Evolutionary conservation across 2,329 filamentous ascomycete genomes (phyloP).

Genomic region (Penicillium sp.): DNA sequence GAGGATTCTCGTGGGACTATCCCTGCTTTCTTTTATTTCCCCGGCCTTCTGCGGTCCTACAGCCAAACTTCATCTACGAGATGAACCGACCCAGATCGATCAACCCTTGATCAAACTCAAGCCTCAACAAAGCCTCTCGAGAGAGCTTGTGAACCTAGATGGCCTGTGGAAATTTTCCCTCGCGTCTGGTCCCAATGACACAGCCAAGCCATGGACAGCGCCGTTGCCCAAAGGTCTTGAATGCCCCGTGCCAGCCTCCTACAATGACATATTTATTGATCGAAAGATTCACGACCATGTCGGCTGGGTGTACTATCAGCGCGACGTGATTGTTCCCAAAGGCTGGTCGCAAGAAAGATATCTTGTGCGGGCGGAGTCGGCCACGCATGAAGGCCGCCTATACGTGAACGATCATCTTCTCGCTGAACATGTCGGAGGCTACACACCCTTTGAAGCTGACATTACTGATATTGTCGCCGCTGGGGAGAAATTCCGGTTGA

Average conservation of each 20-base stretch:
- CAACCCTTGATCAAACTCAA: conserved; percentile 6
- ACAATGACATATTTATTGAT: conserved; percentile 19
- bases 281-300: conserved; percentile 27
- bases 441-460: conserved; percentile 30
- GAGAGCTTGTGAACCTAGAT: conserved; percentile 16
- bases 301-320: conserved; percentile 36
- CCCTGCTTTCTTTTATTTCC: neutral
- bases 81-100: neutral
- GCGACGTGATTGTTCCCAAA: conserved; percentile 24
- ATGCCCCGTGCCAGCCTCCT: conserved; percentile 17
- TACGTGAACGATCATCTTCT: conserved; percentile 29
- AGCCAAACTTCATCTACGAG: neutral
- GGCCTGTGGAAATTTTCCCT: conserved; percentile 19
- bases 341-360: conserved; percentile 19
- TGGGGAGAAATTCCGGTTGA: conserved; percentile 28
- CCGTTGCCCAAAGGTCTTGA: conserved; percentile 12
- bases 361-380: conserved; percentile 29
- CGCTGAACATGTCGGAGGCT: conserved; percentile 28
- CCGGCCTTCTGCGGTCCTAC: neutral
- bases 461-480: conserved; percentile 22
- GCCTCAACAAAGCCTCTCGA: neutral
- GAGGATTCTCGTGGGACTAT: neutral
- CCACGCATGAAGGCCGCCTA: conserved; percentile 29
- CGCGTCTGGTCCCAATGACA: conserved; percentile 4
- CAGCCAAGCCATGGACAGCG: conserved; percentile 3